A percentile compares a stretch with the other conserved stretches of the same genome.
Evolutionary conservation across 1,284 basidiomycete species (phyloP).

Genomic region (Sparassis latifolia): DNA sequence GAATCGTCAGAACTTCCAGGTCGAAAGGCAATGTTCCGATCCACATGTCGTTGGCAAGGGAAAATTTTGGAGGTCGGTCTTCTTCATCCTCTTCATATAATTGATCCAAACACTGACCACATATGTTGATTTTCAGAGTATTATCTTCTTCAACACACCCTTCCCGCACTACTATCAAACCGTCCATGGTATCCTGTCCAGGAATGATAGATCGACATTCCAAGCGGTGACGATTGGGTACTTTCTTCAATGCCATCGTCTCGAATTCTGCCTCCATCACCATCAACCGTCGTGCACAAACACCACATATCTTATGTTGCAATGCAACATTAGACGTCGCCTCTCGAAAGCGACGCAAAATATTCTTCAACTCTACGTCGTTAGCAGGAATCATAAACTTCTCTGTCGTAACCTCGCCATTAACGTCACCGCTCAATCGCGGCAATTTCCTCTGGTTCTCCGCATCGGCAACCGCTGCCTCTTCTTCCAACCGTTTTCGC

Average conservation of each 20-base stretch:
- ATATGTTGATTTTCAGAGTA: background rate
- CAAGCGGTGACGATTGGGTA: background rate
- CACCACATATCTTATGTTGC: background rate
- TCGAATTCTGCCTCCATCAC: background rate
- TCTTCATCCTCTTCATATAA: background rate
- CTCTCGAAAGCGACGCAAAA: background rate
- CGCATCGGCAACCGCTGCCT: too few relatives aligned
- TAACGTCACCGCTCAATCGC: too few relatives aligned
- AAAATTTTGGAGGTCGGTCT: conserved; percentile 1
- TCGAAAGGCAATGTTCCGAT: conserved; percentile 15
- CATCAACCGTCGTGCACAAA: background rate
- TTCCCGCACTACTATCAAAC: background rate
- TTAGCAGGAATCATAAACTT: too few relatives aligned
- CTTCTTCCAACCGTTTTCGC: too few relatives aligned
- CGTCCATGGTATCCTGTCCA: background rate
- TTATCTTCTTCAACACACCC: background rate
- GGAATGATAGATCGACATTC: background rate
- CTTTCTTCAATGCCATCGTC: background rate
- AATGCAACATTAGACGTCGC: background rate
- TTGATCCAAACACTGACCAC: background rate
- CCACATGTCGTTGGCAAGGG: conserved; percentile 23
- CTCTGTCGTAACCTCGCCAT: too few relatives aligned
- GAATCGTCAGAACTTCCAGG: conserved; percentile 15
- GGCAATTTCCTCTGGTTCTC: too few relatives aligned
- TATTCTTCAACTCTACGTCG: background rate